These are phyloP conservation scores for Pyrenopolyporus hunteri DNA, from an alignment of 495 filamentous ascomycete genomes.

Conservation along the genomic window DNA sequence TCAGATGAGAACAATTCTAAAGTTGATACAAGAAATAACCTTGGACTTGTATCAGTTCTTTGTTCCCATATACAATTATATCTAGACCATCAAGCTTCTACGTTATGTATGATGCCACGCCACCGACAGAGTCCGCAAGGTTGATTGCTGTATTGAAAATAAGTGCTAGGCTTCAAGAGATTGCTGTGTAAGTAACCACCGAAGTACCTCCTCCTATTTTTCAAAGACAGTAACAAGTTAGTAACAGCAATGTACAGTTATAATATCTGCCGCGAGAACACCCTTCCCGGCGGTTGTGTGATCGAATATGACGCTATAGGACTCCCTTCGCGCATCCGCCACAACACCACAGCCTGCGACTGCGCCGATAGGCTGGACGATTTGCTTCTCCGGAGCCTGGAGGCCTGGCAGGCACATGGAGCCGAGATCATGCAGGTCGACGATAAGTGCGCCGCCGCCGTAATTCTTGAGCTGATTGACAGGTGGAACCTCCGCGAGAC, in stretches of 20 bases:
- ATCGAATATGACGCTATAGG: constrained; percentile 2
- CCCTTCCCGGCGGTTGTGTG: background rate
- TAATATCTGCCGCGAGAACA: background rate
- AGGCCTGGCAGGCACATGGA: background rate
- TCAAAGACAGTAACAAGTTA: background rate
- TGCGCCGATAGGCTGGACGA: constrained; percentile 1
- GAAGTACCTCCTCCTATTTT: background rate
- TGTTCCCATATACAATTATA: too few species aligned
- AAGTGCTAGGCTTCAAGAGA: too few species aligned
- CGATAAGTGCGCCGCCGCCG: background rate
- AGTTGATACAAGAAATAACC: too few species aligned
- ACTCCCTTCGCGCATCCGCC: constrained; percentile 1
- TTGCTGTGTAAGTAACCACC: too few species aligned
- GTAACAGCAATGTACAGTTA: too few species aligned
- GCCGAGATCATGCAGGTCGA: background rate
- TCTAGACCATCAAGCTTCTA: too few species aligned
- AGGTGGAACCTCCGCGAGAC: background rate
- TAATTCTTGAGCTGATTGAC: constrained; percentile 2
- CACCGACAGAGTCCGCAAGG: too few species aligned
- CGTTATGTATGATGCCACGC: too few species aligned
- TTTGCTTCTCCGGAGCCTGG: background rate
- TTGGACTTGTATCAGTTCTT: too few species aligned
- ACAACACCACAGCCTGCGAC: background rate
- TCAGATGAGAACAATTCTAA: too few species aligned
- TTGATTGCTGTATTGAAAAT: too few species aligned